These are phyloP conservation scores for Trifolium fragiferum DNA, from an alignment of 306 rosid genomes.

Conservation along the genomic window DNA sequence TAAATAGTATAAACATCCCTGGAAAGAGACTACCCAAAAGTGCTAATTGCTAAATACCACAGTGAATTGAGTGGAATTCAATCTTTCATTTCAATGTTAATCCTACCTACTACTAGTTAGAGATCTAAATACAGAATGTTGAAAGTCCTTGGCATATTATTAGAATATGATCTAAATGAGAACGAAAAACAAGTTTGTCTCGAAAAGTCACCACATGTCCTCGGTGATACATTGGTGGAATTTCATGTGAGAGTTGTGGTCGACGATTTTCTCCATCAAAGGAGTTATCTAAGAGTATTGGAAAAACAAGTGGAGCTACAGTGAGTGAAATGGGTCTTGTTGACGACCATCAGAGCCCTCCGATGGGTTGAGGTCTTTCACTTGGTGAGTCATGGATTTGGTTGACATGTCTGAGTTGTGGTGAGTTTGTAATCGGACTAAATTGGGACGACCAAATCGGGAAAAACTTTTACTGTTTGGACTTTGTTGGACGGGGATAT, in stretches of 20 bases:
- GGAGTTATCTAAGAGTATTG: slow-evolving; percentile 14
- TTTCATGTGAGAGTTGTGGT: slow-evolving; percentile 48
- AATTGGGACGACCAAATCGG: slow-evolving; percentile 25
- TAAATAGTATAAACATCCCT: too few species aligned
- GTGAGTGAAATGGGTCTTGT: slow-evolving; percentile 23
- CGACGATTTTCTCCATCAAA: slow-evolving; percentile 15
- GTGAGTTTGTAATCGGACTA: not conserved
- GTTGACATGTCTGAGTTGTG: slow-evolving; percentile 22
- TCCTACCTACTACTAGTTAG: too few species aligned
- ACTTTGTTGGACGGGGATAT: slow-evolving; percentile 46
- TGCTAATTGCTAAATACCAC: too few species aligned
- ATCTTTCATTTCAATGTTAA: too few species aligned
- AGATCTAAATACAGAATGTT: too few species aligned
- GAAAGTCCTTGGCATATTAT: not conserved
- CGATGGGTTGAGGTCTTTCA: slow-evolving; percentile 17
- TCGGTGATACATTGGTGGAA: slow-evolving; percentile 42
- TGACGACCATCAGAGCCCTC: not conserved
- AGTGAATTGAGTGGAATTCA: too few species aligned
- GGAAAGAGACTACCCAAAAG: too few species aligned
- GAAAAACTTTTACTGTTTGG: slow-evolving; percentile 32
- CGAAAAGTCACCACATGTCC: slow-evolving; percentile 38
- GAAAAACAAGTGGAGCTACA: slow-evolving; percentile 32
- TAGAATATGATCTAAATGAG: not conserved
- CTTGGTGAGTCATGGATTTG: slow-evolving; percentile 31
- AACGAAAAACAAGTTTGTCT: too few species aligned